Base-by-base conservation (phyloP, 2,329 filamentous ascomycete genomes). In the Daldinia sp. region DNA sequence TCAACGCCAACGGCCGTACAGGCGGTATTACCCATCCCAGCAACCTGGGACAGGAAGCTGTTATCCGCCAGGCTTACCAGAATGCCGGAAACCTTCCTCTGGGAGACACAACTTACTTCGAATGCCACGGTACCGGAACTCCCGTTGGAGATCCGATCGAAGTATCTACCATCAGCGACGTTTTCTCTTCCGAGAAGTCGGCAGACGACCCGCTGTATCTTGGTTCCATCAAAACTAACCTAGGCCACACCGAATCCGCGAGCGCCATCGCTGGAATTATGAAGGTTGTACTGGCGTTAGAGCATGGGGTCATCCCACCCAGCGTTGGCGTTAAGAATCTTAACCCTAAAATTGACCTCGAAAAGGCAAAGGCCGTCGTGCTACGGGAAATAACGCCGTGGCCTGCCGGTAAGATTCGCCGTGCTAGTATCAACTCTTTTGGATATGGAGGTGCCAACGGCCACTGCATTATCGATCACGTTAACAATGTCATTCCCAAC, bases 401-500 rank as follows among this genome's bases (percentile, higher is more conserved):
- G 77, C 75, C 76, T 0, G 23, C 62, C 1, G 50, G 46, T 9
- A 63, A 62, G 15, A 35, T 74, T 0, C 60, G 67, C 0, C 68
- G 77, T 0, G 74, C 72, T 0, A 74, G 73, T 2, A 70, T 79
- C 30, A 78, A 76, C 58, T 74, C 70, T 1, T 77, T 77, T 39
- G 77, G 78, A 2, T 78, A 69, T 41, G 77, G 77, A 4, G 78
- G 78, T 0, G 70, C 76, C 2, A 79, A 79, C 54, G 73, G 69
- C 0, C 77, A 78, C 35, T 74, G 74, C 44, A 71, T 78, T 7
- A 61, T 78, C 6, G 76, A 78, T 30, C 70, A 74, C 23, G 72
- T 72, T 23, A 57, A 63, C 30, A 48, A 48, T 26, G 42, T 67
- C 12, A 55, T 74, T 30, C 58, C 73, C 55, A 28, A 60, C 65